Evolutionary conservation across 805 yeast species (phyloP), one percentile per base, ranked within the genome.

Genomic region (Candida koratica): DNA sequence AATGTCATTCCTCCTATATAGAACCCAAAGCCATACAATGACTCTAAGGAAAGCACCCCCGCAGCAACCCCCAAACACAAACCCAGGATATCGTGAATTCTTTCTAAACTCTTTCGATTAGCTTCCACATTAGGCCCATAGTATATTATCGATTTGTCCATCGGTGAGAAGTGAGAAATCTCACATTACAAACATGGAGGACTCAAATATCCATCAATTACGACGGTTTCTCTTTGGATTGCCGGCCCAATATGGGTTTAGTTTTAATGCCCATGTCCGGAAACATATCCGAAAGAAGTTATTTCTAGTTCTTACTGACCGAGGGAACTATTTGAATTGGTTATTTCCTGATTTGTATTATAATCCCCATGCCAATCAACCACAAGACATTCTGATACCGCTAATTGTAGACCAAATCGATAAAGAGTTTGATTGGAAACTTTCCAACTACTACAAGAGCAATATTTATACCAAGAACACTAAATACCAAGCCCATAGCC

Each of bases 11-110:
- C 71, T 11, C 48, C 44, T 5, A 56, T 32, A 40, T 61, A 67
- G 43, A 67, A 58, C 12, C 47, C 43, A 37, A 67, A 58, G 14
- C 73, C 73, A 22, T 46, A 31, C 16, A 42, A 17, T 4, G 69
- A 55, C 38, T 64, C 71, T 32, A 67, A 47, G 2, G 69, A 58
- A 37, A 67, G 49, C 10, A 60, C 51, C 0, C 73, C 73, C 3
- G 69, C 60, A 3, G 59, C 70, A 6, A 62, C 53, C 1, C 73
- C 73, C 22, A 64, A 50, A 5, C 53, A 56, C 24, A 67, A 51
- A 22, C 64, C 53, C 47, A 61, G 51, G 6, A 66, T 50, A 40
- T 67, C 70, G 35, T 65, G 68, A 4, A 64, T 52, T 25, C 51
- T 56, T 32, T 60, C 55, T 18, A 43, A 42, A 37, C 60, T 59